Conservation (phyloP, 768 basidiomycete genomes). For the Auricularia auricula-judae region DNA sequence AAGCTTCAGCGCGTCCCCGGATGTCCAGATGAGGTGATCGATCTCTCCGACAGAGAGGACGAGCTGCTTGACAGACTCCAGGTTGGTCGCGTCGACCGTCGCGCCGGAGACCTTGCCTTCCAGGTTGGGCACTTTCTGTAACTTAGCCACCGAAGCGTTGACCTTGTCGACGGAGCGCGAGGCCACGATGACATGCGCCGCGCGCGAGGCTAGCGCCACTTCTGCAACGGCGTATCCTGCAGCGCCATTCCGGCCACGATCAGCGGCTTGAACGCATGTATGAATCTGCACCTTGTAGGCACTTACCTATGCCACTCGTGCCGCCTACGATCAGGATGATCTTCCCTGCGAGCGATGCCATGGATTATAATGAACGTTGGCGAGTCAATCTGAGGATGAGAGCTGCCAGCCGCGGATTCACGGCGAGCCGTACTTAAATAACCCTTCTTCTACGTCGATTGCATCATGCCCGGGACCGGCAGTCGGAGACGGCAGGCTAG, state of each 20-base stretch:
- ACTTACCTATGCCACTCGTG: slow-evolving; percentile 5
- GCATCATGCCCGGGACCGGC: too few species aligned
- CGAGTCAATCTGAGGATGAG: too few species aligned
- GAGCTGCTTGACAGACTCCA: background rate
- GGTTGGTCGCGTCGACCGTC: background rate
- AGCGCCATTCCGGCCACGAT: background rate
- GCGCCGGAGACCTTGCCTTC: background rate
- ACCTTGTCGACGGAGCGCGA: background rate
- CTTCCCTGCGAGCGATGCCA: slow-evolving; percentile 5
- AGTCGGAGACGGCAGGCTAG: too few species aligned
- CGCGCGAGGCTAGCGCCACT: background rate
- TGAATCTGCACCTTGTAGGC: background rate
- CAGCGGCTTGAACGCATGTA: background rate
- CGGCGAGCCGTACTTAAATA: too few species aligned
- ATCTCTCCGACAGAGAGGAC: background rate
- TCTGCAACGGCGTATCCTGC: background rate
- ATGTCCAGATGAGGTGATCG: background rate
- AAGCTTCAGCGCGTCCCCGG: background rate
- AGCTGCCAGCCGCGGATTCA: too few species aligned
- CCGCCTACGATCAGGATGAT: slow-evolving; percentile 6
- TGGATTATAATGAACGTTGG: background rate
- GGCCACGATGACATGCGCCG: background rate
- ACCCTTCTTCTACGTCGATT: too few species aligned
- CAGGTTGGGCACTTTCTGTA: background rate
- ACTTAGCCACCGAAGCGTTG: background rate